Evolutionary conservation across 768 basidiomycete species (phyloP), one percentile per base, ranked within the genome.

Genomic region (Macrolepiota fuliginosa): DNA sequence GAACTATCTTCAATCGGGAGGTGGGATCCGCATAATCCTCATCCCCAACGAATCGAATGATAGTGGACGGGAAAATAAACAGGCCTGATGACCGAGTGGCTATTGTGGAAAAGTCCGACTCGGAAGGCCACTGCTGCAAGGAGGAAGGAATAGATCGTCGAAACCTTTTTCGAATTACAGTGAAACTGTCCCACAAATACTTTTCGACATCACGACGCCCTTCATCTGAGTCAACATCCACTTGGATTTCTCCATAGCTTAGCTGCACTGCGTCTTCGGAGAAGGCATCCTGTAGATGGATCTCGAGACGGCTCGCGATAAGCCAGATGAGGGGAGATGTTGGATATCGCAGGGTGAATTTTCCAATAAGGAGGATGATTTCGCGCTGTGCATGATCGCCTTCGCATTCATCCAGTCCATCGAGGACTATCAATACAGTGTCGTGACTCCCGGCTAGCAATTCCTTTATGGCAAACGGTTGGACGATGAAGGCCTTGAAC

Each of bases 381-480:
- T 63, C 47, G 9, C 25, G 42, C 29, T 69, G 71, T 0, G 50
- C 19, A 12, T 50, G 24, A 53, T 1, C 61, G 37, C 36, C 47
- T 2, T 58, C 42, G 29, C 71, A 72, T 57, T 71, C 72, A 50
- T 74, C 73, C 2, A 74, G 56, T 2, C 70, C 72, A 55, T 74
- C 73, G 22, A 58, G 12, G 17, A 51, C 71, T 65, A 35, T 69
- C 17, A 46, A 32, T 9, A 56, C 24, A 3, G 39, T 22, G 12
- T 42, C 12, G 19, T 25, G 9, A 3, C 15, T 27, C 15, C 15
- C 13, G 15, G 11, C 15, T 13, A n/a, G n/a, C 5, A 42, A 2
- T 15, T 42, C 15, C 40, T 29, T 6, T 9, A n/a, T 25, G 12
- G n/a, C 15, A 24, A 67, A 54, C 1, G 69, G 63, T 19, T 66